Base-by-base conservation (phyloP, 768 basidiomycete genomes). In the Russula sp. region DNA sequence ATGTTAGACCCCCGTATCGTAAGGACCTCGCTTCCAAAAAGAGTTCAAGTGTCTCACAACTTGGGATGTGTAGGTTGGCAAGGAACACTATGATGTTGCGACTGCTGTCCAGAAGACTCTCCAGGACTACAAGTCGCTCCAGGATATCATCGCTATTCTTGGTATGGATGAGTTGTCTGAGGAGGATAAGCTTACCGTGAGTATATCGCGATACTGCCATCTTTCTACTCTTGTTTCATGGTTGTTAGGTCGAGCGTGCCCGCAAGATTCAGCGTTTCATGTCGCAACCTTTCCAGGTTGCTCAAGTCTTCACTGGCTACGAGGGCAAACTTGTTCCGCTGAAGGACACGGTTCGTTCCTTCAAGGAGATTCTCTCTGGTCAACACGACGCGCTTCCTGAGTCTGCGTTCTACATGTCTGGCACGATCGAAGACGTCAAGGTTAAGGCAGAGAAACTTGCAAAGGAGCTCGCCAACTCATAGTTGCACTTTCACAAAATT, bases 131-230 rank as follows among this genome's bases (percentile, higher is more conserved):
- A 94, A 94, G 80, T 92, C 91, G 27, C 84, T 96, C 69, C 94
- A 96, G 78, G 97, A 99, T 84, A 99, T 98, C 77, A 98, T 99
- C 81, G 97, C 97, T 73, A 99, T 99, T 80, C 79, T 99, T 72
- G 97, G 97, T 84, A 99, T 99, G 97, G 97, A 99, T 75, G 97
- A 99, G 78, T 87, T 99, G 83, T 98, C 96, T 18, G 97, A 99
- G 76, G 97, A 98, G 81, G 97, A 99, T 81, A 99, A 99, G 80
- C 80, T 98, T 69, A 98, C 95, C 68, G 94, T 93, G 78, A 75
- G 84, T 80, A 65, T 62, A 48, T n/a, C 4, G 10, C 2, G 13
- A 35, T 37, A 6, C 7, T 48, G 2, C 9, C 8, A 20, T 40
- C 14, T 20, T 58, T 35, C 52, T 50, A 20, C 55, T 35, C 37